A percentile compares a stretch with the other conserved stretches of the same genome.
These are phyloP conservation scores for Scutellaria galericulata DNA, from an alignment of 257 asterid species.

Conservation along the genomic window DNA sequence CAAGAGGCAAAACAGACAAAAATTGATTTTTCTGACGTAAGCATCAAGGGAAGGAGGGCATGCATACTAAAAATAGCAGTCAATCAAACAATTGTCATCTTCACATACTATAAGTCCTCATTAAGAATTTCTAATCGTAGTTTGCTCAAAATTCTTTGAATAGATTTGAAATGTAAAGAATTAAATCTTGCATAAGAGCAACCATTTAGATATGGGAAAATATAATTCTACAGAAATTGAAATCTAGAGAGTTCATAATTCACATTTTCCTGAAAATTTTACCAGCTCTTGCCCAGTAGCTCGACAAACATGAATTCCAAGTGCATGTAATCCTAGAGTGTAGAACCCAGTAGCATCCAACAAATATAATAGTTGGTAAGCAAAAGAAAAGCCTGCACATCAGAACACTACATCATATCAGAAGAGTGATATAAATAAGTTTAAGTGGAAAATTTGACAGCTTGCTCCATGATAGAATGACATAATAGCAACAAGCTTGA, in stretches of 20 bases:
- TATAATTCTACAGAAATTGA: constrained; percentile 9
- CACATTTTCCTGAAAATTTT: constrained; percentile 33
- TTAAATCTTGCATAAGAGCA: background rate
- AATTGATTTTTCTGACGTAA: background rate
- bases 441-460: constrained; percentile 18
- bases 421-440: constrained; percentile 29
- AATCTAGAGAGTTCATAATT: constrained; percentile 27
- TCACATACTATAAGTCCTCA: constrained; percentile 21
- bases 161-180: constrained; percentile 2
- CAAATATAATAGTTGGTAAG: constrained; percentile 91
- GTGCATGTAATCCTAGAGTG: constrained; percentile 84
- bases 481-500: background rate
- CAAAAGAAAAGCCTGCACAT: constrained; percentile 82
- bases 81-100: constrained; percentile 16
- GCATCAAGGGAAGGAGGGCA: background rate
- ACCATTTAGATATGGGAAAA: constrained; percentile 19
- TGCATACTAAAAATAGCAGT: constrained; percentile 4
- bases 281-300: constrained; percentile 99
- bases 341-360: constrained; percentile 98
- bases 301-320: constrained; percentile 93
- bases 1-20: background rate
- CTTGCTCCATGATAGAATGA: constrained; percentile 23
- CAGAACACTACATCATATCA: constrained; percentile 35
- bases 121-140: background rate
- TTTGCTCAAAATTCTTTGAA: constrained; percentile 20